A percentile compares a stretch with the other conserved stretches of the same genome.
phyloP scores from a whole-genome alignment of 2,329 filamentous ascomycete genomes.

The Clonostachys rhizophaga region DNA sequence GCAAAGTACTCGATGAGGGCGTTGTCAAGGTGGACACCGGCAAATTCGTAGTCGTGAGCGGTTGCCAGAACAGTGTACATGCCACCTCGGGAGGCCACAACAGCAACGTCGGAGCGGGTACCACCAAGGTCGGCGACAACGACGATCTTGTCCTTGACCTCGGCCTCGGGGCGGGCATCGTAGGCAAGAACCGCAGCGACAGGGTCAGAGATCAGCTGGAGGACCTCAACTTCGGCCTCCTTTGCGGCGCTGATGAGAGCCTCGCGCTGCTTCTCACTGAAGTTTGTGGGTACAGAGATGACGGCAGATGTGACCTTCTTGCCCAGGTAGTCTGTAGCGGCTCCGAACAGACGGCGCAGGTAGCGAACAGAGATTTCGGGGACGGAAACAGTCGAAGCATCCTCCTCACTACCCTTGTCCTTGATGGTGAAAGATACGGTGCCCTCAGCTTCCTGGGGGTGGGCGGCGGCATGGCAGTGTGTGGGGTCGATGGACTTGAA shows the following conservation, averaged over 20 bases:
- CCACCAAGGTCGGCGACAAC: constrained; percentile 92
- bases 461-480: constrained; percentile 88
- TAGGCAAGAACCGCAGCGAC: constrained; percentile 86
- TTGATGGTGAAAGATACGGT: constrained; percentile 78
- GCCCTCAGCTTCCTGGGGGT: constrained; percentile 71
- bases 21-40: constrained; percentile 81
- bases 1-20: constrained; percentile 93
- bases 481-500: constrained; percentile 97
- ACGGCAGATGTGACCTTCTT: constrained; percentile 94
- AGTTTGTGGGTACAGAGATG: constrained; percentile 91
- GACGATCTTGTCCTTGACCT: constrained; percentile 78
- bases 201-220: constrained; percentile 91
- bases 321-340: constrained; percentile 88
- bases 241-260: constrained; percentile 75
- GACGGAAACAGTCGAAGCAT: constrained; percentile 65
- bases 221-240: constrained; percentile 77
- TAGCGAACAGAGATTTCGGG: constrained; percentile 82
- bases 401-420: constrained; percentile 63
- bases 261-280: constrained; percentile 79
- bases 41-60: constrained; percentile 91
- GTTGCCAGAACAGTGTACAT: constrained; percentile 96
- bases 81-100: constrained; percentile 86
- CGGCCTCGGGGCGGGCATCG: constrained; percentile 75
- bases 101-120: constrained; percentile 85
- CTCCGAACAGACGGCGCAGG: constrained; percentile 72